These are phyloP conservation scores for Aspergillus terreus DNA, from an alignment of 2,329 filamentous ascomycete species.

Conservation along the genomic window DNA sequence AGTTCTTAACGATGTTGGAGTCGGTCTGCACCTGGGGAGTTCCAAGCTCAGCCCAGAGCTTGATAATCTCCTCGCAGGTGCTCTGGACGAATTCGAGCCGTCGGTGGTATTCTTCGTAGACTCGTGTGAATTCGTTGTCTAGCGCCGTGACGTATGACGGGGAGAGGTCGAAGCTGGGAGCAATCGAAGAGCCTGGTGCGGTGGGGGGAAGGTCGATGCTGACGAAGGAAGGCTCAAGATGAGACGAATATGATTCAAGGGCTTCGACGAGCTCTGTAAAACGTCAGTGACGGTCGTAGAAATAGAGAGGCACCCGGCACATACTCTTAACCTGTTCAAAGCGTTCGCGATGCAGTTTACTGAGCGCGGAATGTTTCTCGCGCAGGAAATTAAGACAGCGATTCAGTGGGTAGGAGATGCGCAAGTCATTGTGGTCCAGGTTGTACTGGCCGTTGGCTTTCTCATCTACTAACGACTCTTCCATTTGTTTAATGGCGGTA, in stretches of 20 bases:
- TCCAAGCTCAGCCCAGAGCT: conserved; percentile 92
- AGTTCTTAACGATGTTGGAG: conserved; percentile 77
- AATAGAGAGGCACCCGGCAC: conserved; percentile 26
- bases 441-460: conserved; percentile 62
- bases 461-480: conserved; percentile 77
- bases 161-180: conserved; percentile 88
- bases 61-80: conserved; percentile 79
- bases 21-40: conserved; percentile 93
- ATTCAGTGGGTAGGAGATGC: conserved; percentile 77
- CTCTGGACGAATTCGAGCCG: conserved; percentile 72
- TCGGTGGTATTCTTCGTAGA: conserved; percentile 93
- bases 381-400: conserved; percentile 76
- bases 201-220: conserved; percentile 81
- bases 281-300: conserved; percentile 19
- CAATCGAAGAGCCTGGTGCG: conserved; percentile 68
- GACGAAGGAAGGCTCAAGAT: conserved; percentile 86
- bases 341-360: conserved; percentile 80
- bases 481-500: conserved; percentile 87
- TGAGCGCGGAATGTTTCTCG: conserved; percentile 78
- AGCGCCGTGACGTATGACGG: conserved; percentile 80
- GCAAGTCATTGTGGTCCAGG: conserved; percentile 62
- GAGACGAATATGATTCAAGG: conserved; percentile 91
- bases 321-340: conserved; percentile 93
- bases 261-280: conserved; percentile 82
- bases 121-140: conserved; percentile 85